Base-by-base conservation (phyloP, 1,284 basidiomycete genomes). In the Salmacisia buchloeana region DNA sequence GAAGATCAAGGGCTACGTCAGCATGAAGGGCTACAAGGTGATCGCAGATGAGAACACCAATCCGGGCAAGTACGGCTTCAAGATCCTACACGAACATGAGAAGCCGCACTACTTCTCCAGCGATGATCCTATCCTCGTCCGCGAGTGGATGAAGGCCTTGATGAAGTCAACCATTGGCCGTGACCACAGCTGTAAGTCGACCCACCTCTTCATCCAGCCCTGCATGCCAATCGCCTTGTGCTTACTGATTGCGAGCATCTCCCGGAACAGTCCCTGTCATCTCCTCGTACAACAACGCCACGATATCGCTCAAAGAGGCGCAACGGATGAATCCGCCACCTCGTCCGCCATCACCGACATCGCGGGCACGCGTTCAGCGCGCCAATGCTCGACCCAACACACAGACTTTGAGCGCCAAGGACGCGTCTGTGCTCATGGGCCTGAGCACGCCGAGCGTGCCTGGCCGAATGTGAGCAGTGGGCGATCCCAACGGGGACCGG, bases 111-210 rank as follows among this genome's bases (percentile, higher is more conserved):
- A 83, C 78, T 98, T 99, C 81, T 90, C 89, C 69, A 90, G 90
- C 0, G 89, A 93, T 38, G 93, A 97, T 77, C 90, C 92, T 78
- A 79, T 82, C 3, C 81, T 87, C 39, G 85, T 97, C 56, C 86
- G 96, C 13, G 92, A 92, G 70, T 99, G 96, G 96, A 98, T 98
- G 94, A 98, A 98, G 83, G 91, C 92, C 10, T 86, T 99, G 73
- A 97, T 97, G 91, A 99, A 98, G 81, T 90, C 93, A 2, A 97
- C 94, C 3, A 99, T 99, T 74, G 89, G 87, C 18, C 84, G 96
- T 62, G 77, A 79, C 61, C 68, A 71, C 58, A 70, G 63, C 39
- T 70, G 67, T 66, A 62, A 63, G 63, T 63, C 34, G 27, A 57
- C 33, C 31, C n/a, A n/a, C n/a, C n/a, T n/a, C 15, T 25, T 46